Conservation (phyloP, 495 filamentous ascomycete genomes). For the Talaromyces stipitatus region DNA sequence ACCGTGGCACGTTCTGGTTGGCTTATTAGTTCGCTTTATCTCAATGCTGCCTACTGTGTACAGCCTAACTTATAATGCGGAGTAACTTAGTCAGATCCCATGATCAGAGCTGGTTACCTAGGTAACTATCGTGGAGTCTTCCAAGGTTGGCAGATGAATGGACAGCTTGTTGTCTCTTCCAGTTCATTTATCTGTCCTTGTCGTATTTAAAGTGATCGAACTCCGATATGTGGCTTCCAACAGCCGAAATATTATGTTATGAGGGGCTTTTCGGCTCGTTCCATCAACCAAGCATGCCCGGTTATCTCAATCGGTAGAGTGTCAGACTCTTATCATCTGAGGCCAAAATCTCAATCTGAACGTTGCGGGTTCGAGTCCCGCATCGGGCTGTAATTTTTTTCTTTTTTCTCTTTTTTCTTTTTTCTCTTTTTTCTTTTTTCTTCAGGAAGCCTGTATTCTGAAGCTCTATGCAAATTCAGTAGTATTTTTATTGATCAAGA, state of each 20-base stretch:
- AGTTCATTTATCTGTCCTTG: background rate
- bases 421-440: background rate
- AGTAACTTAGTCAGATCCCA: too few relatives aligned
- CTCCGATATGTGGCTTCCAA: too few relatives aligned
- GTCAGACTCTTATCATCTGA: slow-evolving; percentile 2
- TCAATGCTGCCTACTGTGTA: too few relatives aligned
- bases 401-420: background rate
- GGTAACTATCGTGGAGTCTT: too few relatives aligned
- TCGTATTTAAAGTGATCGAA: too few relatives aligned
- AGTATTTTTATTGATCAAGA: too few relatives aligned
- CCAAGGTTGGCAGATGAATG: too few relatives aligned
- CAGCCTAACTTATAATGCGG: background rate
- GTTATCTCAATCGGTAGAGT: slow-evolving; percentile 3
- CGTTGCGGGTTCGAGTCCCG: slow-evolving; percentile 2
- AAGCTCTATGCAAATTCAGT: too few relatives aligned
- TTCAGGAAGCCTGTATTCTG: too few relatives aligned
- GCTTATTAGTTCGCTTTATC: background rate
- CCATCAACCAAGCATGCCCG: background rate
- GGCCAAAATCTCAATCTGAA: background rate
- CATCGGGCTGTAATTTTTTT: background rate
- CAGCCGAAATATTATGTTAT: too few relatives aligned
- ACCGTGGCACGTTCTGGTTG: background rate
- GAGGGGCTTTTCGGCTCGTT: background rate
- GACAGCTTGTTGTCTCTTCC: background rate
- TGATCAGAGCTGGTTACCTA: background rate